These are phyloP conservation scores for Colletotrichum sp. DNA, from an alignment of 2,329 filamentous ascomycete species.

Conservation along the genomic window DNA sequence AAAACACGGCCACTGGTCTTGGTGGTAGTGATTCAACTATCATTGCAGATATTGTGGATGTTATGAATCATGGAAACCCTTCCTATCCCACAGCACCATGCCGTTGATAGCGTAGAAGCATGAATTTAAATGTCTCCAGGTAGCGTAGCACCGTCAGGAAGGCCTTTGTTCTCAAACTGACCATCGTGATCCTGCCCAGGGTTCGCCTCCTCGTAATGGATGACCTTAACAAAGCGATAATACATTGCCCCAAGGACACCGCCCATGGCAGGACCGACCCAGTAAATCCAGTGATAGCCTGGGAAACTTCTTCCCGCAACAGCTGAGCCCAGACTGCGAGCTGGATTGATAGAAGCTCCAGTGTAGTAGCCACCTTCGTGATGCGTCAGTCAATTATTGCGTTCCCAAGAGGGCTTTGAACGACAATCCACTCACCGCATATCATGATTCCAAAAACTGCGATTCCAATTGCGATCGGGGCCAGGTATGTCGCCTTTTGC, in stretches of 20 bases:
- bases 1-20: background rate
- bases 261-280: conserved; percentile 24
- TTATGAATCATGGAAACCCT: no score
- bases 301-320: conserved; percentile 44
- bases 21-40: no score
- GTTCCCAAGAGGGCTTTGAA: conserved; percentile 23
- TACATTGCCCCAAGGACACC: conserved; percentile 4
- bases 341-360: conserved; percentile 54
- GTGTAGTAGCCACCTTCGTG: conserved; percentile 47
- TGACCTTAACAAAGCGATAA: conserved; percentile 19
- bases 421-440: conserved; percentile 38
- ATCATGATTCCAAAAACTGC: conserved; percentile 58
- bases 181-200: conserved; percentile 20
- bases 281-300: conserved; percentile 58
- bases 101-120: no score
- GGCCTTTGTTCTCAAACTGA: background rate
- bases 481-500: conserved; percentile 72
- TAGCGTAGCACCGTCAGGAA: background rate
- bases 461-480: conserved; percentile 73
- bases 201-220: conserved; percentile 21
- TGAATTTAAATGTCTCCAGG: background rate
- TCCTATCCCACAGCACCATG: no score
- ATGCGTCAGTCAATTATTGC: background rate
- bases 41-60: background rate
- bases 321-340: conserved; percentile 52